These are phyloP conservation scores for Colletotrichum navitas DNA, from an alignment of 2,329 filamentous ascomycete species.

Conservation along the genomic window DNA sequence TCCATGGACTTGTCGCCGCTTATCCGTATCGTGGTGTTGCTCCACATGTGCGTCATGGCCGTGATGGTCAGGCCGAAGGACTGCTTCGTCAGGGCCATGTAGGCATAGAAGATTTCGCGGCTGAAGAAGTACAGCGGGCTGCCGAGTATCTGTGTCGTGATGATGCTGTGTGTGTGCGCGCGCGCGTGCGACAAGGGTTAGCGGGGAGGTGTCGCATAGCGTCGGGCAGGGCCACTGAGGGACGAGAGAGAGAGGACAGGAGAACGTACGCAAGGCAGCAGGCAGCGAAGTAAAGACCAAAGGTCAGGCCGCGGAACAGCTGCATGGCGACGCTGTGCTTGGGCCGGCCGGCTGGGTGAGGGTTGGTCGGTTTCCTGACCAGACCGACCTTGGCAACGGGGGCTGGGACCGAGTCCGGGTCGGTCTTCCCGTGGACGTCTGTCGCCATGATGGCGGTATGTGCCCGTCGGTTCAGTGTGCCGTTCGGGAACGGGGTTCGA, in stretches of 20 bases:
- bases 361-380: conserved; percentile 39
- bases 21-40: conserved; percentile 84
- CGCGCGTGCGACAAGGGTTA: conserved; percentile 17
- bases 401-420: conserved; percentile 42
- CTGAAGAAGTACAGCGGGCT: conserved; percentile 81
- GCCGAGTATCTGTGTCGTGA: conserved; percentile 80
- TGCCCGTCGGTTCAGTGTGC: not conserved
- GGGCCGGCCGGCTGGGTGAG: conserved; percentile 68
- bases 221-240: not conserved
- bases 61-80: conserved; percentile 84
- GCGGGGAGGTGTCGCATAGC: not conserved
- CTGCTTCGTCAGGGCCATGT: conserved; percentile 89
- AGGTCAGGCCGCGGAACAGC: conserved; percentile 64
- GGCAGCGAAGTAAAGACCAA: conserved; percentile 64
- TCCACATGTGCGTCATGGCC: conserved; percentile 87
- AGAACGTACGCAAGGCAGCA: conserved; percentile 63
- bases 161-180: conserved; percentile 61
- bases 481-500: not conserved
- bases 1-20: conserved; percentile 86
- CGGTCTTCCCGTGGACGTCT: conserved; percentile 52
- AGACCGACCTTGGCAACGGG: conserved; percentile 37
- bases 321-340: conserved; percentile 65
- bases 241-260: not conserved
- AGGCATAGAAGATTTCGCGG: conserved; percentile 83
- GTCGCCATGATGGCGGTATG: conserved; percentile 49